phyloP scores from a whole-genome alignment of 192 early-diverging fungal species.

The Dissophora globulifera region DNA sequence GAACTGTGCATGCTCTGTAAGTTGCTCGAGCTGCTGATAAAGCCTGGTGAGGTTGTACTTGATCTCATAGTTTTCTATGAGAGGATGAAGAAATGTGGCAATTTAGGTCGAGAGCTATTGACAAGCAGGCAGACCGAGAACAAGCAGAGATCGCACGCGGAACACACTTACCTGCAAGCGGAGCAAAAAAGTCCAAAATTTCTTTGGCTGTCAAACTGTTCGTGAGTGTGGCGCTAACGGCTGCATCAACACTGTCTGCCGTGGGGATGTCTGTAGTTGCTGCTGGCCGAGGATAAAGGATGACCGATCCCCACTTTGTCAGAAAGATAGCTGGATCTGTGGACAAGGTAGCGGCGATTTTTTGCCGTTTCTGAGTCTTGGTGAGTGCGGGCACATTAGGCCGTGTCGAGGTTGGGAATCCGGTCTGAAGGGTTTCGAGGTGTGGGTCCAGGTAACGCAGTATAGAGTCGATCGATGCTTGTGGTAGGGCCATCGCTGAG shows the following conservation, averaged over 20 bases:
- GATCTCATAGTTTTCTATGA: conserved; percentile 34
- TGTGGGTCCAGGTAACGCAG: conserved; percentile 41
- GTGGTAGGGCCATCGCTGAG: conserved; percentile 20
- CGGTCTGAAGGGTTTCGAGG: conserved; percentile 37
- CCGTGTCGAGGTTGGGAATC: conserved; percentile 43
- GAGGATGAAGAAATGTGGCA: too few relatives aligned
- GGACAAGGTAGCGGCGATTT: conserved; percentile 22
- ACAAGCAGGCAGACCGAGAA: not conserved
- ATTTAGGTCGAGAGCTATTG: too few relatives aligned
- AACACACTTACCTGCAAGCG: conserved; percentile 23
- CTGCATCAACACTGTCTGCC: not conserved
- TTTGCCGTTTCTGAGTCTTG: conserved; percentile 24
- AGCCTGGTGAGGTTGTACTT: conserved; percentile 31
- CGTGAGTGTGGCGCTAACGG: too few relatives aligned
- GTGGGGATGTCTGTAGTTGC: not conserved
- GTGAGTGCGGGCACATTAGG: conserved; percentile 37
- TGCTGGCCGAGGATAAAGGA: conserved; percentile 42
- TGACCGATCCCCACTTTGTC: conserved; percentile 46
- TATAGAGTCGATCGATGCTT: conserved; percentile 27
- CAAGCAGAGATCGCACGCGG: too few relatives aligned
- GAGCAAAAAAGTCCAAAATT: conserved; percentile 36
- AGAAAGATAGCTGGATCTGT: conserved; percentile 37
- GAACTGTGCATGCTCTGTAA: conserved; percentile 22
- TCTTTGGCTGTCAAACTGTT: conserved; percentile 5
- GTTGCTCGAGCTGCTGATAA: conserved; percentile 30